Percentiles rank a stretch among this genome's conserved stretches.
Conservation (phyloP, 768 basidiomycete species). For the Suillus paluster region DNA sequence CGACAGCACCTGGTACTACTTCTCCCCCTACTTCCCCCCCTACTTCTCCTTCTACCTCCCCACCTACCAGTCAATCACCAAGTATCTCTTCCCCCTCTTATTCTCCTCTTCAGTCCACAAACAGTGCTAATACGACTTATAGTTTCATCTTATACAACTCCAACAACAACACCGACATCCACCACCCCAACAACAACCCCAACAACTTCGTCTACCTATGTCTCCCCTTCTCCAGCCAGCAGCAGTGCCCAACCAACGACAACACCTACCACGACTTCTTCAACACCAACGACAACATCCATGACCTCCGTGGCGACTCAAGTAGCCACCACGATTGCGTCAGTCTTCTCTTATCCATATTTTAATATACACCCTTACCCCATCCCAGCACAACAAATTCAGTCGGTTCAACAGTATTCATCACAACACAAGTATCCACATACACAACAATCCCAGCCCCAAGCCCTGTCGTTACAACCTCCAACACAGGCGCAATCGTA, state of each 20-base stretch:
- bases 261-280: background rate
- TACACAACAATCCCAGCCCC: constrained; percentile 18
- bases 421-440: constrained; percentile 24
- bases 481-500: constrained; percentile 46
- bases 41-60: too few species aligned
- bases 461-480: background rate
- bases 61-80: background rate
- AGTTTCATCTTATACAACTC: background rate
- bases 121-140: background rate
- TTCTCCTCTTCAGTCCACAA: background rate
- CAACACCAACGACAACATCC: constrained; percentile 13
- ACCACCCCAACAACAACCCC: background rate
- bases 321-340: constrained; percentile 24
- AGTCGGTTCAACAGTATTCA: constrained; percentile 20
- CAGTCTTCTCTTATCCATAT: constrained; percentile 11
- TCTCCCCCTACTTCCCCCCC: background rate
- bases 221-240: background rate
- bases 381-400: constrained; percentile 27
- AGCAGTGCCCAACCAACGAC: background rate
- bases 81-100: background rate
- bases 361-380: background rate
- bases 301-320: background rate
- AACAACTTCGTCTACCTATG: background rate
- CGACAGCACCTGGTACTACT: background rate
- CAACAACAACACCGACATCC: background rate